Base-by-base conservation (phyloP, 2,329 filamentous ascomycete genomes). In the Verticillium nonalfalfae region DNA sequence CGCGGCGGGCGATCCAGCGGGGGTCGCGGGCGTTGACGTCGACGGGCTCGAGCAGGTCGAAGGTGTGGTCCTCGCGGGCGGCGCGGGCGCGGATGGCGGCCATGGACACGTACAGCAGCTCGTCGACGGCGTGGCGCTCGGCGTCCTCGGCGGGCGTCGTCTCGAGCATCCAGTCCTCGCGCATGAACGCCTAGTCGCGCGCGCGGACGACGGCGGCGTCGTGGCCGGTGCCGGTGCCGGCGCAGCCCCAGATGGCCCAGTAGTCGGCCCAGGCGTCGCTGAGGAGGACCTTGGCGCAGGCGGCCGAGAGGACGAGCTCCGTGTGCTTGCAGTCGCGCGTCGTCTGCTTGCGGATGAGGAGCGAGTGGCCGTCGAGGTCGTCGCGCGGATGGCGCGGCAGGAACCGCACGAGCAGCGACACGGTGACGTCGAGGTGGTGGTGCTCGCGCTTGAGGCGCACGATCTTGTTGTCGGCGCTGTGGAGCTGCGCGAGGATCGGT, bases 371-470 rank as follows among this genome's bases (percentile, higher is more conserved):
- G 15, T 45, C 39, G 39, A 45, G 15, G 39, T 45, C 39, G n/a
- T 45, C 14, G 6, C 39, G 39, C 39, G 14, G 39, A 7, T 45
- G 4, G 15, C 10, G 14, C 14, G 33, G 9, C 1, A 58, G 52
- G 13, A 35, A 11, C 55, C 55, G 55, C 45, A 50, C 59, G 21
- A 59, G 59, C 59, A 61, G 60, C 55, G 14, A 14, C 26, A 14
- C 10, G 4, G 18, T 21, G 6, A n/a, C n/a, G 40, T 58, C 33
- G 11, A 56, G 34, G 34, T 35, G 26, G 9, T 45, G 39, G 39
- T n/a, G 15, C 39, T 45, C 39, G 39, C 31, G 33, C 31, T 35
- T 56, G 13, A 18, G 15, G 10, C 15, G 26, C 2, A 4, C 4
- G 31, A 56, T 35, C 31, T 35, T 56, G 39, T 26, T n/a, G 11